These are phyloP conservation scores for Camellia sinensis DNA, from an alignment of 148 eudicot genomes.

Conservation along the genomic window DNA sequence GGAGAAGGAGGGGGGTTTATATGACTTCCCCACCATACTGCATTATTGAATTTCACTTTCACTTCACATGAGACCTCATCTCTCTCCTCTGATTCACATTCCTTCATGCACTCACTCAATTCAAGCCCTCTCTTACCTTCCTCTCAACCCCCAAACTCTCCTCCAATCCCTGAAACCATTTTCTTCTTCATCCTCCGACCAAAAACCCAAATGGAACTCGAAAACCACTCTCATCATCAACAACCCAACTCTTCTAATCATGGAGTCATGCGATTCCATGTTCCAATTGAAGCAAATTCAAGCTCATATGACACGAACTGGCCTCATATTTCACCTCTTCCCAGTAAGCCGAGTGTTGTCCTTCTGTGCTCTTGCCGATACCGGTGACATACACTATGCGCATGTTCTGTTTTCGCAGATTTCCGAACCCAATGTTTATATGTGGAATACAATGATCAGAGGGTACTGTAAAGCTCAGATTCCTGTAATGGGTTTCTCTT, in stretches of 20 bases:
- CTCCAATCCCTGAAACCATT: constrained; percentile 10
- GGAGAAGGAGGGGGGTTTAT: no score
- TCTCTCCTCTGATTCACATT: neutral
- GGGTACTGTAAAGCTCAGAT: constrained; percentile 34
- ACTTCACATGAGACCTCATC: constrained; percentile 24
- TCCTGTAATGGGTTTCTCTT: constrained; percentile 38
- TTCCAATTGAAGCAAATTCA: constrained; percentile 61
- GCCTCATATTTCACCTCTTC: constrained; percentile 53
- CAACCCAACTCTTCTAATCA: constrained; percentile 59
- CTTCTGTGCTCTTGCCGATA: constrained; percentile 48
- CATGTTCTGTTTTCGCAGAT: constrained; percentile 41
- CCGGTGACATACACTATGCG: constrained; percentile 48
- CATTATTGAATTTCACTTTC: neutral
- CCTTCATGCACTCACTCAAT: neutral
- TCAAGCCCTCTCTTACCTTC: neutral
- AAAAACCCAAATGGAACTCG: constrained; percentile 52
- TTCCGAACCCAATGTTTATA: constrained; percentile 48
- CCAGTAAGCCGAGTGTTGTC: constrained; percentile 57
- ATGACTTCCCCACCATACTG: neutral
- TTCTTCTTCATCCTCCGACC: constrained; percentile 14
- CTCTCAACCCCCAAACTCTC: neutral
- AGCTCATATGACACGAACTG: constrained; percentile 58
- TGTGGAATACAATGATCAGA: constrained; percentile 74
- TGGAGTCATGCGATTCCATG: constrained; percentile 59
- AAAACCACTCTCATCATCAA: constrained; percentile 45